A percentile compares a stretch with the other conserved stretches of the same genome.
These are phyloP conservation scores for Lomentospora prolificans DNA, from an alignment of 2,329 filamentous ascomycete genomes.

Conservation along the genomic window DNA sequence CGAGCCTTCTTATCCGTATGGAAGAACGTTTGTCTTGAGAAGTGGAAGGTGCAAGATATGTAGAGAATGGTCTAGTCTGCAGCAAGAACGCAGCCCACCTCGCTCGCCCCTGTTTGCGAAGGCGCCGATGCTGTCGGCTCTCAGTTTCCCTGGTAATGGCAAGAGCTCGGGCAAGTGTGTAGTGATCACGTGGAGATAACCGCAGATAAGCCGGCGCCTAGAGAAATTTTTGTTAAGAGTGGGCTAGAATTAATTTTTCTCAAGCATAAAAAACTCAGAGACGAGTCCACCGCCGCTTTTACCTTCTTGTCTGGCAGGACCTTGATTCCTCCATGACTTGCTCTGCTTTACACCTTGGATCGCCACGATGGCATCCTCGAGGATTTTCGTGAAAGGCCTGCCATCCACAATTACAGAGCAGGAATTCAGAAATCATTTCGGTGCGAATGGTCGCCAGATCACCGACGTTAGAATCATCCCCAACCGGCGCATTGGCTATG, in stretches of 20 bases:
- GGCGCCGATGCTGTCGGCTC: background rate
- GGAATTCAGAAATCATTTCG: conserved; percentile 84
- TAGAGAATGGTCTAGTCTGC: background rate
- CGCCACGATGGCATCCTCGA: conserved; percentile 48
- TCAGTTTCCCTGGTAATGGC: background rate
- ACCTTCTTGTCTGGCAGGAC: background rate
- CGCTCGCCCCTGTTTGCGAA: background rate
- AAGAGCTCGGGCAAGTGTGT: background rate
- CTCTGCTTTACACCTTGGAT: conserved; percentile 9
- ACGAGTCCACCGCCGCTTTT: background rate
- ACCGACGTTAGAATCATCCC: conserved; percentile 91
- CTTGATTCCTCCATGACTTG: conserved; percentile 7
- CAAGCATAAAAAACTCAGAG: conserved; percentile 12
- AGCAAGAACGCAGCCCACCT: background rate
- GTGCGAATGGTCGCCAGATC: conserved; percentile 58
- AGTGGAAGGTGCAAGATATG: background rate
- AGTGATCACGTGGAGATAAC: conserved; percentile 3
- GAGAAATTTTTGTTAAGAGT: conserved; percentile 12
- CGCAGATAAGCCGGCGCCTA: background rate
- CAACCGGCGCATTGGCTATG: conserved; percentile 84
- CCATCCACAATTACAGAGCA: conserved; percentile 78
- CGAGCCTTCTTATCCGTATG: background rate
- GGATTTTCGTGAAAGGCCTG: conserved; percentile 69
- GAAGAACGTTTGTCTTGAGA: background rate
- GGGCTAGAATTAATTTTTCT: conserved; percentile 7